These are phyloP conservation scores for Trypethelium eluteriae DNA, from an alignment of 495 filamentous ascomycete species.

Conservation along the genomic window DNA sequence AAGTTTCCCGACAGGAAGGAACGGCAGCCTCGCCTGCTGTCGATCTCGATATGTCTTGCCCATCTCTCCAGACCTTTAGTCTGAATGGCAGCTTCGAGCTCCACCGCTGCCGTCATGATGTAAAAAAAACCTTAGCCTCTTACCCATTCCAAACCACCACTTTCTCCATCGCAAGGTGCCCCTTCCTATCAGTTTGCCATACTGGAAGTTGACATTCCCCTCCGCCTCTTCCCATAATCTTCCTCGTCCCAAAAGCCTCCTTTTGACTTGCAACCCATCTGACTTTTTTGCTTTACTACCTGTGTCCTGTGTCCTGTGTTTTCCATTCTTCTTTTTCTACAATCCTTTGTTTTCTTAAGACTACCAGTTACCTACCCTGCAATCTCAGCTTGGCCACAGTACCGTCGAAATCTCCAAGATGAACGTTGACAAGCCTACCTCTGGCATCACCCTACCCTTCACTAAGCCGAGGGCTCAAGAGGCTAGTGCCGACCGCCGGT, in stretches of 20 bases:
- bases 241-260: background rate
- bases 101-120: background rate
- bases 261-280: no score
- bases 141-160: background rate
- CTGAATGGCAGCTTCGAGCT: background rate
- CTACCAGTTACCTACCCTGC: background rate
- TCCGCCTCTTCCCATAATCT: background rate
- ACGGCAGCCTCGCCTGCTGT: background rate
- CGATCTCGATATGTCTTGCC: constrained; percentile 4
- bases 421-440: constrained; percentile 24
- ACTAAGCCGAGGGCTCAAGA: constrained; percentile 11
- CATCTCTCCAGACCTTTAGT: background rate
- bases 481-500: background rate
- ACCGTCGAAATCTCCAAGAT: background rate
- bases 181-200: background rate
- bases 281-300: no score
- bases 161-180: background rate
- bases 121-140: background rate
- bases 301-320: background rate
- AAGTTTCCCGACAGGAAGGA: background rate
- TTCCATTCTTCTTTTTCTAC: constrained; percentile 2
- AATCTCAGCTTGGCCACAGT: background rate
- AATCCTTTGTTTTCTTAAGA: background rate
- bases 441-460: constrained; percentile 24
- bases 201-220: background rate